Percentiles rank a stretch among this genome's conserved stretches.
phyloP scores from a whole-genome alignment of 2,329 filamentous ascomycete genomes.

The Coleophoma cylindrospora region DNA sequence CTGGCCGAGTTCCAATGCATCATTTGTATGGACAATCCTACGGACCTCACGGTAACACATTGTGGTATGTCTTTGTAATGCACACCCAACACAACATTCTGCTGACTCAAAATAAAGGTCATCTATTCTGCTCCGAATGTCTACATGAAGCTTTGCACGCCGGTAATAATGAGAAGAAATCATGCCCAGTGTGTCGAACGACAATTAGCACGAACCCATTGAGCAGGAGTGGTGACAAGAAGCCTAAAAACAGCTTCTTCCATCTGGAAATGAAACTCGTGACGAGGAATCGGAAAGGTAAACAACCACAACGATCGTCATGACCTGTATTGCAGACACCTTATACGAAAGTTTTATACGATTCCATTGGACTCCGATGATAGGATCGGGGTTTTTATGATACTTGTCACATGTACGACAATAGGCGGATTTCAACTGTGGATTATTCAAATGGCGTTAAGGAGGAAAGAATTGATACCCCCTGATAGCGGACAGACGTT shows the following conservation, averaged over 20 bases:
- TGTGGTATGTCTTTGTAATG: constrained; percentile 48
- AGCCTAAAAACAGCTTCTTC: constrained; percentile 43
- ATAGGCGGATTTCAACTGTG: neutral
- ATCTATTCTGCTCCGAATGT: constrained; percentile 60
- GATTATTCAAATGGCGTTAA: neutral
- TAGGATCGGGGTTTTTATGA: too few species aligned
- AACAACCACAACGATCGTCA: constrained; percentile 28
- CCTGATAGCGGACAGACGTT: too few species aligned
- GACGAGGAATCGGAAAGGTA: constrained; percentile 49
- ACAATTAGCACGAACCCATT: constrained; percentile 46
- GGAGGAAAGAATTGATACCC: neutral
- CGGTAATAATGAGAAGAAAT: constrained; percentile 44
- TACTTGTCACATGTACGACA: too few species aligned
- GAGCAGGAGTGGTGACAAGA: constrained; percentile 34
- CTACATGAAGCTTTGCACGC: constrained; percentile 56
- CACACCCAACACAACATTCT: neutral
- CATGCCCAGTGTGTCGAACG: constrained; percentile 60
- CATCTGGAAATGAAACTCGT: constrained; percentile 58
- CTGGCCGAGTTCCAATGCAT: constrained; percentile 57
- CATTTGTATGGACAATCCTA: constrained; percentile 62
- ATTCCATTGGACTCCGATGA: too few species aligned
- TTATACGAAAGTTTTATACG: too few species aligned
- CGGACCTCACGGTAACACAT: constrained; percentile 55
- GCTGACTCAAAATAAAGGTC: constrained; percentile 38
- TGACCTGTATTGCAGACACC: too few species aligned